These are phyloP conservation scores for Licmophora abbreviata DNA, from an alignment of 108 stramenopile species.

Conservation along the genomic window DNA sequence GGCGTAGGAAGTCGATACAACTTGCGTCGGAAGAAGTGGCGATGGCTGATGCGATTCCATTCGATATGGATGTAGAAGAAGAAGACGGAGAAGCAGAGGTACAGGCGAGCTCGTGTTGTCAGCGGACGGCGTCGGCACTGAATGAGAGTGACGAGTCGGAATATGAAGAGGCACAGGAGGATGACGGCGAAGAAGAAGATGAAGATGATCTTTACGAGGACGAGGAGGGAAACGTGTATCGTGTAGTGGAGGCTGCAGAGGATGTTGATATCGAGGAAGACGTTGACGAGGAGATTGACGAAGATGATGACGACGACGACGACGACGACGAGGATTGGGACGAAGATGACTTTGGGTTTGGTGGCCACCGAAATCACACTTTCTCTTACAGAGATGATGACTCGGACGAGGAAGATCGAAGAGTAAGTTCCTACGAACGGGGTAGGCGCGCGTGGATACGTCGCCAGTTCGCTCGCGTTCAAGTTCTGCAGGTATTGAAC, in stretches of 20 bases:
- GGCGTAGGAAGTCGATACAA: not conserved
- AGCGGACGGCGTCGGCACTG: conserved; percentile 3
- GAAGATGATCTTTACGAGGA: conserved; percentile 21
- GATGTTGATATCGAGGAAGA: conserved; percentile 38
- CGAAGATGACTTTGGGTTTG: conserved; percentile 24
- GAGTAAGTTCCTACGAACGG: conserved; percentile 6
- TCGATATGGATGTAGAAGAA: too few relatives aligned
- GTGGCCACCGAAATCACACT: conserved; percentile 9
- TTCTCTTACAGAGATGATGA: conserved; percentile 8
- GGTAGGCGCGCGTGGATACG: conserved; percentile 28
- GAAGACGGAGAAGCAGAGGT: conserved; percentile 15
- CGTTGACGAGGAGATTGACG: conserved; percentile 16
- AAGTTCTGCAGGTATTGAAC: conserved; percentile 36
- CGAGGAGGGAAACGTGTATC: conserved; percentile 29
- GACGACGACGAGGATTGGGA: conserved; percentile 20
- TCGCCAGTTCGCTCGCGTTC: conserved; percentile 38
- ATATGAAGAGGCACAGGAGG: conserved; percentile 8
- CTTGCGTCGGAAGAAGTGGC: conserved; percentile 10
- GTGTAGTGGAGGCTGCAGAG: conserved; percentile 14
- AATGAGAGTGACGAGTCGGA: not conserved
- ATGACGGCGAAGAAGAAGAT: conserved; percentile 15
- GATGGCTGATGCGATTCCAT: conserved; percentile 15
- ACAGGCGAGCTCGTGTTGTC: conserved; percentile 15
- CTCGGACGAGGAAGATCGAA: conserved; percentile 23
- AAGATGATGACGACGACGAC: conserved; percentile 13